phyloP scores from a whole-genome alignment of 768 basidiomycete genomes.

The Mycena vitilis region DNA sequence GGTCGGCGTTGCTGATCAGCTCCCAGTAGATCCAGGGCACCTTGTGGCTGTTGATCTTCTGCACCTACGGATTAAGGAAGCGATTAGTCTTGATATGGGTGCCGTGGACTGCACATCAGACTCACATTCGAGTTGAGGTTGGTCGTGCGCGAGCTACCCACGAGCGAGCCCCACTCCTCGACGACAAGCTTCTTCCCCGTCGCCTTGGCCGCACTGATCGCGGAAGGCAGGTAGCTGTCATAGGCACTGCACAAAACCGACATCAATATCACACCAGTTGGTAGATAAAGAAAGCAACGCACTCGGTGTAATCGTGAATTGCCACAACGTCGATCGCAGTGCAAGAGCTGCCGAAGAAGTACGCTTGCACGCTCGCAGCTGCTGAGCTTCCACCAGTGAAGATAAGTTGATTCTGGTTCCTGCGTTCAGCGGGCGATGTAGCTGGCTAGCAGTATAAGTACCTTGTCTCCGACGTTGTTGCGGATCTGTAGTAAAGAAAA shows the following conservation, averaged over 20 bases:
- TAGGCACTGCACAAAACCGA: background rate
- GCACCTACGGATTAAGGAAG: background rate
- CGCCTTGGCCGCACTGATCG: conserved; percentile 44
- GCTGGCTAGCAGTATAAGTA: background rate
- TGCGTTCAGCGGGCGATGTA: too few species aligned
- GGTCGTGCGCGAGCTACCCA: conserved; percentile 42
- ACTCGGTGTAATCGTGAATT: conserved; percentile 51
- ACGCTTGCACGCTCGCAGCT: conserved; percentile 37
- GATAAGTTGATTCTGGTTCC: conserved; percentile 37
- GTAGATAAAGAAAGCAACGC: background rate
- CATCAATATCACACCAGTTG: too few species aligned
- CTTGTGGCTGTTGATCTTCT: conserved; percentile 46
- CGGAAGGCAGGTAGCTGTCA: conserved; percentile 23
- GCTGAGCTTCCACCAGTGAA: conserved; percentile 41
- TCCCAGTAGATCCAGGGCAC: conserved; percentile 55
- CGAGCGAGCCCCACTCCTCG: conserved; percentile 51
- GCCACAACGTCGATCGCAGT: conserved; percentile 48
- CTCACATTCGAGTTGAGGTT: conserved; percentile 39
- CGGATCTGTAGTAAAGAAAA: too few species aligned
- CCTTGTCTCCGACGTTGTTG: conserved; percentile 37
- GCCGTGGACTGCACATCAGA: background rate
- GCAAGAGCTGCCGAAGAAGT: conserved; percentile 38
- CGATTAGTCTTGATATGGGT: conserved; percentile 37
- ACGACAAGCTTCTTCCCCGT: conserved; percentile 51
- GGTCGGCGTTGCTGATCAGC: conserved; percentile 49